Conservation (phyloP, 768 basidiomycete genomes). For the Udeniomyces megalosporus region DNA sequence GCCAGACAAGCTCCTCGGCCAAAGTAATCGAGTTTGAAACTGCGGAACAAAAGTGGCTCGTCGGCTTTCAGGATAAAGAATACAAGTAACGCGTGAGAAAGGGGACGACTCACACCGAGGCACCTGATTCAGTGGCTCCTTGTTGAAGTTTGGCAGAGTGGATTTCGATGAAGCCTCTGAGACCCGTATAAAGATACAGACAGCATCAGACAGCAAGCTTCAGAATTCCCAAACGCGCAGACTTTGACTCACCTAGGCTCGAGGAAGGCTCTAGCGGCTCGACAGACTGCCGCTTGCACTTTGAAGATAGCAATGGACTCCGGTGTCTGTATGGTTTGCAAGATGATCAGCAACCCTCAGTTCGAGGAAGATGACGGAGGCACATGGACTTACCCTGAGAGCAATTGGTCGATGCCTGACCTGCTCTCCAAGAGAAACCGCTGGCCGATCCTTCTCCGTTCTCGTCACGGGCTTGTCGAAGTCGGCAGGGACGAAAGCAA, state of each 20-base stretch:
- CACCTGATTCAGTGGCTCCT: neutral
- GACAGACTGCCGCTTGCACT: neutral
- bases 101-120: too few species aligned
- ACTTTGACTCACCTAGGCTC: too few species aligned
- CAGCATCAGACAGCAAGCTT: too few species aligned
- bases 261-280: neutral
- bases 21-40: slow-evolving; percentile 4
- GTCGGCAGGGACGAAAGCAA: neutral
- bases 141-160: neutral
- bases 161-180: neutral
- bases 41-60: too few species aligned
- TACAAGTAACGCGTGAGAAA: too few species aligned
- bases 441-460: neutral
- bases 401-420: neutral
- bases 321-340: neutral
- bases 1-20: neutral
- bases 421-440: neutral
- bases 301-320: neutral
- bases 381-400: neutral
- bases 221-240: too few species aligned
- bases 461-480: neutral
- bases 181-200: too few species aligned
- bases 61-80: too few species aligned
- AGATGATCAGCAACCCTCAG: too few species aligned
- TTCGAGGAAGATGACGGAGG: too few species aligned